Conservation (phyloP, 139 green algal genomes). For the Coelastrella sp. region DNA sequence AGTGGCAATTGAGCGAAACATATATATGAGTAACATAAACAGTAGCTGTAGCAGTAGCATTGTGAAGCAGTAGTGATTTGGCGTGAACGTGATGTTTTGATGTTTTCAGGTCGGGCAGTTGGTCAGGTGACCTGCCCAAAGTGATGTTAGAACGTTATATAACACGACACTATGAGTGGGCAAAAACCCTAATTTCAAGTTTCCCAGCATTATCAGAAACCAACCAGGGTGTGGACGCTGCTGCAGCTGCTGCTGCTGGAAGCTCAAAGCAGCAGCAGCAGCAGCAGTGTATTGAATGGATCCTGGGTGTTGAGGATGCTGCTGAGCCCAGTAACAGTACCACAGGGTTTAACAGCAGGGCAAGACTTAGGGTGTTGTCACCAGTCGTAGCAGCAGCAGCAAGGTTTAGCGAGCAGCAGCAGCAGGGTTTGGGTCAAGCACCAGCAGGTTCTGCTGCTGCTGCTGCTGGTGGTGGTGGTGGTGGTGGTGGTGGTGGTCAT, state of each 20-base stretch:
- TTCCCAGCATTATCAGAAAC: neutral
- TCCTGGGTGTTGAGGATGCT: constrained; percentile 1
- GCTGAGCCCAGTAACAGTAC: constrained; percentile 8
- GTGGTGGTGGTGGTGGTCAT: neutral
- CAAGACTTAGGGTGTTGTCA: constrained; percentile 20
- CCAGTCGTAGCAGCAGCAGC: constrained; percentile 19
- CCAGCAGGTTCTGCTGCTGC: neutral
- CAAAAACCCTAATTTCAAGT: neutral
- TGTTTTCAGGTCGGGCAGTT: constrained; percentile 15
- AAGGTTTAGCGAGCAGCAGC: neutral
- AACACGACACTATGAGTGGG: neutral
- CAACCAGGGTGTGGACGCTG: too few species aligned
- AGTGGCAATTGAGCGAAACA: too few species aligned
- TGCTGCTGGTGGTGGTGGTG: neutral
- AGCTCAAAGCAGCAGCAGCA: neutral
- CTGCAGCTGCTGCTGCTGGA: neutral
- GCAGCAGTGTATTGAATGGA: neutral
- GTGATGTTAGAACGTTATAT: neutral
- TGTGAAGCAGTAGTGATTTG: too few species aligned
- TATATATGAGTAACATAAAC: too few species aligned
- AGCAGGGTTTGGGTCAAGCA: neutral
- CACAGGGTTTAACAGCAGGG: constrained; percentile 24
- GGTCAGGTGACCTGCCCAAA: neutral
- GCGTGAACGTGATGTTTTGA: too few species aligned
- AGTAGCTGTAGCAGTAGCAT: too few species aligned